Evolutionary conservation across 2,329 filamentous ascomycete species (phyloP), one percentile per base, ranked within the genome.

Genomic region (Arthrobotrys iridis): DNA sequence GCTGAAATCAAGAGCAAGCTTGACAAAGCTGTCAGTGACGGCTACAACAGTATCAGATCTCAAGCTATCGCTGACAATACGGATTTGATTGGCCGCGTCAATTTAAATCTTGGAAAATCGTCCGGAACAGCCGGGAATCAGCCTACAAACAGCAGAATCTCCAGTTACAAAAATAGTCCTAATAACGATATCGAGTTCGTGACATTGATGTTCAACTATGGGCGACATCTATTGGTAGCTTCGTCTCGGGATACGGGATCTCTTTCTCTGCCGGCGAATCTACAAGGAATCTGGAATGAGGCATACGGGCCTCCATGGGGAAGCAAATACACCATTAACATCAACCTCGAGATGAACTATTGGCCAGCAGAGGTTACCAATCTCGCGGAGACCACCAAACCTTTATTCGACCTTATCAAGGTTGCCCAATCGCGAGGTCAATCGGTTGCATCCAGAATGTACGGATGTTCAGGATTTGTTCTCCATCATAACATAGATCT

Each of bases 311-410:
- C 82, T 4, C 79, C 83, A 0, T 86, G 85, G 85, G 84, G 83
- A 2, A 82, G 81, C 15, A 85, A 84, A 71, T 85, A 83, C 66
- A 86, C 85, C 0, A 84, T 86, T 77, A 85, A 86, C 76, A 85
- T 86, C 78, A 86, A 86, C 46, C 79, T 83, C 0, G 82, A 86
- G 77, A 86, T 86, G 85, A 86, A 86, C 76, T 86, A 86, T 77
- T 86, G 84, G 85, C 81, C 80, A 0, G 77, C 79, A 26, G 78
- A 80, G 1, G 63, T 79, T 1, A 81, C 79, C 1, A 81, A 81
- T 4, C 77, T 83, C 0, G 50, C 77, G 4, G 83, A 83, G 43
- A 82, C 81, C 1, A 81, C 84, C 10, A 59, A 80, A 1, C 83
- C 84, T 0, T 71, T 86, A 0, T 83, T 85, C 35, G 79, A 82